A percentile compares a stretch with the other conserved stretches of the same genome.
Conservation (phyloP, 345 rosid genomes). For the Theobroma cacao region DNA sequence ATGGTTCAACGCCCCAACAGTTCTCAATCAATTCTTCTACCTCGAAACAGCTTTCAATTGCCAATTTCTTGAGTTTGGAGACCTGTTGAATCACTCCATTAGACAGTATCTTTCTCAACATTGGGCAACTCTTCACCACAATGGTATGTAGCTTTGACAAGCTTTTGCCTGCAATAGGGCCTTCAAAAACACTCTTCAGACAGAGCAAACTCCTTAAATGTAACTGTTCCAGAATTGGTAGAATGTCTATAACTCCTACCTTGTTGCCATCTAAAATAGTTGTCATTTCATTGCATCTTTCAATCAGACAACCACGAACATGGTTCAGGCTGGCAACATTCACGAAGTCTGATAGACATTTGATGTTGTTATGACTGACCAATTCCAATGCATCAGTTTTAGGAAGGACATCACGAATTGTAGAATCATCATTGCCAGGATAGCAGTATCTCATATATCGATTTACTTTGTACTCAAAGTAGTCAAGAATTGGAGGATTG, state of each 20-base stretch:
- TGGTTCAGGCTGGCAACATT: background rate
- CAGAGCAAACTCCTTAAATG: background rate
- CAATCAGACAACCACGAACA: constrained; percentile 3
- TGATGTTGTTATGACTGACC: background rate
- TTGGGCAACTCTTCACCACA: constrained; percentile 11
- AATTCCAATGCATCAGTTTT: constrained; percentile 15
- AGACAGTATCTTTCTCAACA: constrained; percentile 10
- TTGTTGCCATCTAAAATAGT: background rate
- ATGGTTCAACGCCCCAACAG: background rate
- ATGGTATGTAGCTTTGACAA: constrained; percentile 13
- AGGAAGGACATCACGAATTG: constrained; percentile 8
- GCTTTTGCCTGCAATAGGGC: constrained; percentile 16
- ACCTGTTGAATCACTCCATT: constrained; percentile 14
- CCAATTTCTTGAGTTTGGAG: constrained; percentile 15
- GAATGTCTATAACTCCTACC: background rate
- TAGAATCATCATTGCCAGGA: background rate
- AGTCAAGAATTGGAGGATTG: constrained; percentile 16
- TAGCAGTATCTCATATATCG: constrained; percentile 25
- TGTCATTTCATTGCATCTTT: background rate
- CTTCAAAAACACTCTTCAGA: constrained; percentile 20
- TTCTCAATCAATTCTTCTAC: constrained; percentile 20
- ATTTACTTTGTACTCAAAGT: constrained; percentile 17
- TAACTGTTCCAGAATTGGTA: background rate
- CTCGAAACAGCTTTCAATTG: constrained; percentile 22
- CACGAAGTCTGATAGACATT: constrained; percentile 17